phyloP scores from a whole-genome alignment of 192 early-diverging fungal genomes.

The Diversispora eburnea region DNA sequence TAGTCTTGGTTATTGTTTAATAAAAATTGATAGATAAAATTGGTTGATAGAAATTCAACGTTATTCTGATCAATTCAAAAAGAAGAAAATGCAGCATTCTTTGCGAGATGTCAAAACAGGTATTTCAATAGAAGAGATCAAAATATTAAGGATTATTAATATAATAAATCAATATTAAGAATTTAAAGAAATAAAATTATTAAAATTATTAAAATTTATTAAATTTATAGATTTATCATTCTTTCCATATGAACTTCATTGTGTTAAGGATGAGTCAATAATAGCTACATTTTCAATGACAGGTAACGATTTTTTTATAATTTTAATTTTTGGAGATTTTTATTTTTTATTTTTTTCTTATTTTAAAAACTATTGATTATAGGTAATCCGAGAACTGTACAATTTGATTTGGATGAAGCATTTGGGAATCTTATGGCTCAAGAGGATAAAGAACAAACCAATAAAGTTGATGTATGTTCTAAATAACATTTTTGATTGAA shows the following conservation, averaged over 20 bases:
- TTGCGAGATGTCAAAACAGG: constrained; percentile 17
- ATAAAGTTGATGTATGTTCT: neutral
- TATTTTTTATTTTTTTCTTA: neutral
- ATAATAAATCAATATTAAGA: neutral
- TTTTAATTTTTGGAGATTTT: neutral
- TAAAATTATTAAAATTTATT: neutral
- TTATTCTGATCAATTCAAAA: constrained; percentile 22
- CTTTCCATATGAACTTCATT: constrained; percentile 8
- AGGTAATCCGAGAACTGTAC: neutral
- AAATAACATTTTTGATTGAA: too few species aligned
- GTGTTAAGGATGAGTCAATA: constrained; percentile 11
- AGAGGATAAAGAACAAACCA: constrained; percentile 7
- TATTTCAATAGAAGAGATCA: neutral
- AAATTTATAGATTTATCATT: neutral
- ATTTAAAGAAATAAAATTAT: neutral
- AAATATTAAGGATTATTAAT: neutral
- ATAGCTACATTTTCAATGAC: neutral
- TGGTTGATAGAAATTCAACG: neutral
- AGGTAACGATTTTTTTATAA: neutral
- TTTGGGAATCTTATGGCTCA: neutral
- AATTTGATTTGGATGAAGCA: constrained; percentile 11
- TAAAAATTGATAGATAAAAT: neutral
- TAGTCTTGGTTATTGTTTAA: neutral
- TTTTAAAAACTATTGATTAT: too few species aligned
- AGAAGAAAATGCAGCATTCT: neutral